Base-by-base conservation (phyloP, 495 filamentous ascomycete genomes). In the Clohesyomyces aquaticus region DNA sequence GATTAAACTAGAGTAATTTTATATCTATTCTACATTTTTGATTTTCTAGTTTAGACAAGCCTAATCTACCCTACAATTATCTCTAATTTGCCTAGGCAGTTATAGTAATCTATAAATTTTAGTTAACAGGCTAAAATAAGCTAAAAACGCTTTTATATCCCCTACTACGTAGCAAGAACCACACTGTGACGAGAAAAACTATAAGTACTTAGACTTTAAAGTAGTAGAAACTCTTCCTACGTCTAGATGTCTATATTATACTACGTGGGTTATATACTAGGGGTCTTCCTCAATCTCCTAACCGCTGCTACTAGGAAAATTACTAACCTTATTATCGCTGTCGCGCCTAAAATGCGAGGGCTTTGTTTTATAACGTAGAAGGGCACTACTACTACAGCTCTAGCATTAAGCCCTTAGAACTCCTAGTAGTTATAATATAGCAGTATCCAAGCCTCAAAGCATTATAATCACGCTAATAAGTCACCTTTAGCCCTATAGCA, bases 21-120 rank as follows among this genome's bases (percentile, higher is more conserved):
- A n/a, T 41, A 41, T 41, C 35, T 41, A 9, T 41, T 41, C n/a
- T 41, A 41, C 35, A 41, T 41, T 41, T 41, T 41, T n/a, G 35
- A 41, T 41, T 41, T 41, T 41, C 35, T n/a, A n/a, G 35, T 41
- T 41, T 41, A 41, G 35, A 41, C 35, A 41, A 41, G 9, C 35
- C 35, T n/a, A 41, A 41, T 41, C 35, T 41, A 41, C n/a, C 35
- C 35, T 41, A 41, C 35, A 41, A 41, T 41, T n/a, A n/a, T n/a
- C n/a, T n/a, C n/a, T n/a, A n/a, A n/a, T n/a, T n/a, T n/a, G n/a
- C n/a, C n/a, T n/a, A n/a, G n/a, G n/a, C n/a, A n/a, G n/a, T n/a
- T n/a, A n/a, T n/a, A n/a, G n/a, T n/a, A n/a, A n/a, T n/a, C n/a
- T n/a, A n/a, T n/a, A n/a, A n/a, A n/a, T n/a, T n/a, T n/a, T n/a